Conservation (phyloP, 164 flowering plant species). For the Vitis cinerea region DNA sequence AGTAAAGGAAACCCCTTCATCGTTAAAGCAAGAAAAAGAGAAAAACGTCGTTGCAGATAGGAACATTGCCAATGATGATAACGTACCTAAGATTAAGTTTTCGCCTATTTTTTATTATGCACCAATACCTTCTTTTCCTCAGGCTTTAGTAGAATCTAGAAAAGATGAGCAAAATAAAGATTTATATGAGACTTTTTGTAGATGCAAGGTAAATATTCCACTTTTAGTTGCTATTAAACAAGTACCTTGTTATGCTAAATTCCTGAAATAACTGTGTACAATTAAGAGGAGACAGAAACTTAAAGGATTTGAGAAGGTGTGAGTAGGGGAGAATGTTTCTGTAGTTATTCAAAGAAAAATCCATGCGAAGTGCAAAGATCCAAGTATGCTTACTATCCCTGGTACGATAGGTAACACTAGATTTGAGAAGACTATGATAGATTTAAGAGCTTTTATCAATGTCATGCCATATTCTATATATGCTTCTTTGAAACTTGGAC, state of each 20-base stretch:
- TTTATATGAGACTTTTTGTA: too few relatives aligned
- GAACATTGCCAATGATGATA: too few relatives aligned
- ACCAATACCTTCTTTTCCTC: too few relatives aligned
- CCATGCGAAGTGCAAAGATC: constrained; percentile 9
- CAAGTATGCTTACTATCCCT: constrained; percentile 10
- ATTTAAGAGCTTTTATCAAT: constrained; percentile 15
- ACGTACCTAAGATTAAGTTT: too few relatives aligned
- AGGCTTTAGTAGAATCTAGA: too few relatives aligned
- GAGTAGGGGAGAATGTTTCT: constrained; percentile 7
- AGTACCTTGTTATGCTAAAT: constrained; percentile 13
- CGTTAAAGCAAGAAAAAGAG: too few relatives aligned
- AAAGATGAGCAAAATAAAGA: too few relatives aligned
- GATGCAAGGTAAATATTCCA: neutral
- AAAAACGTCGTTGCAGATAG: too few relatives aligned
- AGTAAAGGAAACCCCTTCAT: too few relatives aligned
- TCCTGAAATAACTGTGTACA: constrained; percentile 7
- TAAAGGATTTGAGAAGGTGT: neutral
- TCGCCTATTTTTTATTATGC: too few relatives aligned
- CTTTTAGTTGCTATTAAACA: constrained; percentile 1
- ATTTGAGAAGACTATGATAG: constrained; percentile 2
- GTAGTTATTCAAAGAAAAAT: neutral
- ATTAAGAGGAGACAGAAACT: neutral
- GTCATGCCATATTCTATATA: constrained; percentile 12
- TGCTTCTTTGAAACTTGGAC: neutral
- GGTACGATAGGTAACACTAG: neutral